Evolutionary conservation across 352 stramenopile genomes (phyloP), one percentile per base, ranked within the genome.

Genomic region (Pythium folliculosum): DNA sequence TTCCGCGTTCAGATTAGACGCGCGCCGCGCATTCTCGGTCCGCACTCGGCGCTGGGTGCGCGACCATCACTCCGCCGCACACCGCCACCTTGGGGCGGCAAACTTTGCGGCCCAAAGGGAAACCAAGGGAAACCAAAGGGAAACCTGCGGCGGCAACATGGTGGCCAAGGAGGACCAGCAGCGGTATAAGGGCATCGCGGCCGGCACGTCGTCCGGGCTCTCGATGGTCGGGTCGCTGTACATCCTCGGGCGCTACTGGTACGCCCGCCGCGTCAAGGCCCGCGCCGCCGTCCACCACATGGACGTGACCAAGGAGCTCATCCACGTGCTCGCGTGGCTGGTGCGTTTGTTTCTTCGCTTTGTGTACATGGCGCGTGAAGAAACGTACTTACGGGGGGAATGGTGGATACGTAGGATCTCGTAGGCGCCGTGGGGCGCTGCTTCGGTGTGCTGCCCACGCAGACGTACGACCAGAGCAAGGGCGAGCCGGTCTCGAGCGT

Each of bases 191-290:
- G 86, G 77, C 23, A 67, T 86, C 16, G 81, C 81, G 22, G 86
- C 83, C 38, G 85, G 78, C 66, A 84, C 75, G 60, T 92, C 84
- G n/a, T 92, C 84, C 16, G 73, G 78, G 23, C 78, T 95, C 38
- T 94, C 87, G 40, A 91, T 94, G 54, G 77, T 93, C 65, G 85
- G 87, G 45, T 77, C 74, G 57, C 75, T 92, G 38, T 95, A 95
- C 74, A 95, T 95, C 65, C 81, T 95, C 37, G 80, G 84, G 5
- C 82, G 84, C 54, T 94, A 93, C 60, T 94, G 83, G 85, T 90
- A 92, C 65, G 78, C 76, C 54, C 81, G 81, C 1, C 70, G 80
- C 44, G 67, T 82, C 30, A 85, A 84, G 55, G 65, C 76, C 14
- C 35, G 14, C 19, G 32, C 61, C 5, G 73, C 73, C 1, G 69